Base-by-base conservation (phyloP, 306 rosid genomes). In the Rosa chinensis region DNA sequence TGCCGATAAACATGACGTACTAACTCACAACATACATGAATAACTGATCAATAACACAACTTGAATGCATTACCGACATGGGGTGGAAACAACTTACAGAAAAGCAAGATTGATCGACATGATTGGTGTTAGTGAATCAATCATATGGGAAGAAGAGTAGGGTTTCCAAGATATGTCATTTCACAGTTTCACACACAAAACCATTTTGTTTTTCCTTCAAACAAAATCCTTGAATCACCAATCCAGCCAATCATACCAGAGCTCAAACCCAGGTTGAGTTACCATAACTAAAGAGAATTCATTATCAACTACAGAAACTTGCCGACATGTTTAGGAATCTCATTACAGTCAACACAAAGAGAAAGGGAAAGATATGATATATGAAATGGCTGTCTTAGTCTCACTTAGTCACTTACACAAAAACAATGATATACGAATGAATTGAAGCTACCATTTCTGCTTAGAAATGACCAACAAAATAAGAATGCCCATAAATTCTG, bases 101-200 rank as follows among this genome's bases (percentile, higher is more conserved):
- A 63, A 63, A 32, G 17, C 43, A 64, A 64, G 21, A 35, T 64
- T n/a, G 28, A 55, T 55, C 61, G 68, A 64, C 70, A 64, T 35
- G 70, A 35, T 35, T 35, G 70, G 6, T 7, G 70, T 17, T 5
- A 35, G 44, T 64, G 12, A 35, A 64, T 64, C 70, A 64, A 64
- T 35, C 43, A 35, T 64, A 14, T 16, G 70, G 43, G 5, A 21
- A 35, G n/a, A 37, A 64, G 21, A 14, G 44, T 35, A 6, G 44
- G 70, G 70, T 64, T 49, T 4, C n/a, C 8, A 45, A 5, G 68
- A 68, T 45, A 11, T 68, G 44, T 68, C 75, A 68, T n/a, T 53
- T 78, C 69, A 68, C 23, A 53, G 44, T 20, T 78, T 78, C 81
- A 78, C 21, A 52, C 53, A 47, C 66, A 66, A n/a, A 8, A 40